These are phyloP conservation scores for Sanghuangporus weigelae DNA, from an alignment of 1,284 basidiomycete species.

Conservation along the genomic window DNA sequence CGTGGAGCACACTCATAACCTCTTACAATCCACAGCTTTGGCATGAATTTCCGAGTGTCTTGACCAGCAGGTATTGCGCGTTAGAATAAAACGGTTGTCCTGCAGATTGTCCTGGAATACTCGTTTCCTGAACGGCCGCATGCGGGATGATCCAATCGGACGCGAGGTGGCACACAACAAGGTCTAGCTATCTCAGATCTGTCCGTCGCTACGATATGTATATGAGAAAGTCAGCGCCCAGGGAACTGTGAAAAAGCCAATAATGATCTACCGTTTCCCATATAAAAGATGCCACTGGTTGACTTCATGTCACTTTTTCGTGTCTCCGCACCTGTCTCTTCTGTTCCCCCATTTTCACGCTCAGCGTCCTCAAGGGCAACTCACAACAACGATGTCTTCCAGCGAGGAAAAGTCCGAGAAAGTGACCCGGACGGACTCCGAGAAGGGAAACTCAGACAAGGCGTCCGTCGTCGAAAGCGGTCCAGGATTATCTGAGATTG, in stretches of 20 bases:
- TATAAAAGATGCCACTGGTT: background rate
- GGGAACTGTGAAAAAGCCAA: background rate
- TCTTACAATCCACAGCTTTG: background rate
- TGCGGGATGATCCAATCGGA: background rate
- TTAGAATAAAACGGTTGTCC: background rate
- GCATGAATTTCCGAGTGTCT: no score
- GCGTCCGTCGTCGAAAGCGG: conserved; percentile 8
- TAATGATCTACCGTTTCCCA: background rate
- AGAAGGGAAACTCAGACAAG: conserved; percentile 10
- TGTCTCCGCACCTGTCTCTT: background rate
- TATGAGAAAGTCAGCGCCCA: background rate
- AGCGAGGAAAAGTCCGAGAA: background rate
- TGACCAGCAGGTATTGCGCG: no score
- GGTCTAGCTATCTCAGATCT: background rate
- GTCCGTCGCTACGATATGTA: background rate
- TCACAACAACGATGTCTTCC: background rate
- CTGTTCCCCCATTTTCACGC: background rate
- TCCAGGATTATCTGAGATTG: conserved; percentile 23
- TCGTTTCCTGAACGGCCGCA: background rate
- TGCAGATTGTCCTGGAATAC: background rate
- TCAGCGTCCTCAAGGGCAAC: background rate
- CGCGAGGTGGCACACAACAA: background rate
- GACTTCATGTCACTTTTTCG: background rate
- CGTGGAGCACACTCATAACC: background rate
- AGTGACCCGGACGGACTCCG: background rate